Percentiles rank a stretch among this genome's conserved stretches.
phyloP scores from a whole-genome alignment of 371 early-diverging fungal species.

The Lichtheimia corymbifera region DNA sequence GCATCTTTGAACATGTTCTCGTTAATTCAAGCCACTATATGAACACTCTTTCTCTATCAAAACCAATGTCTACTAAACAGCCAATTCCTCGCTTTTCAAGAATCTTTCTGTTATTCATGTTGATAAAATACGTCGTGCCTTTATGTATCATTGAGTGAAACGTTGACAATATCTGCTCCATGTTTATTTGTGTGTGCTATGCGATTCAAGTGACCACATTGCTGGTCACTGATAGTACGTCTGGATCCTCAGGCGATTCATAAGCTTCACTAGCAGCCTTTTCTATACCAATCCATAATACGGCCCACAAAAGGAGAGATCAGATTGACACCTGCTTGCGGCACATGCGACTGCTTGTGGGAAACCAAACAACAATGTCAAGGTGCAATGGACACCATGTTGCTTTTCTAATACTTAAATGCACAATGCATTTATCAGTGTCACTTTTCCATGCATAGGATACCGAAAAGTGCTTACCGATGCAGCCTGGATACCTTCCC shows the following conservation, averaged over 20 bases:
- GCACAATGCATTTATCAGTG: neutral
- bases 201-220: no score
- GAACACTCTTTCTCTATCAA: no score
- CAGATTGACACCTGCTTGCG: conserved; percentile 93
- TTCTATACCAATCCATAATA: conserved; percentile 99
- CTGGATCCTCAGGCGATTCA: conserved; percentile 82
- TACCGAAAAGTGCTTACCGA: conserved; percentile 15
- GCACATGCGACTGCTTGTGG: conserved; percentile 96
- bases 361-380: conserved; percentile 96
- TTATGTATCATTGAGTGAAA: no score
- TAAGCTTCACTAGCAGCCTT: conserved; percentile 77
- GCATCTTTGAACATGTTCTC: no score
- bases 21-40: no score
- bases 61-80: no score
- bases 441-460: no score
- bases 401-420: conserved; percentile 80
- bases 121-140: no score
- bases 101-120: no score
- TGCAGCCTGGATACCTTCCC: conserved; percentile 99
- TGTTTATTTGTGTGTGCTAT: no score
- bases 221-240: conserved; percentile 88
- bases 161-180: no score
- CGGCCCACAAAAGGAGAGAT: conserved; percentile 99
- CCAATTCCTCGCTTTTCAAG: no score
- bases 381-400: conserved; percentile 95